Evolutionary conservation across 441 rosid genomes (phyloP), one percentile per base, ranked within the genome.

Genomic region (Erodium chrysanthum): DNA sequence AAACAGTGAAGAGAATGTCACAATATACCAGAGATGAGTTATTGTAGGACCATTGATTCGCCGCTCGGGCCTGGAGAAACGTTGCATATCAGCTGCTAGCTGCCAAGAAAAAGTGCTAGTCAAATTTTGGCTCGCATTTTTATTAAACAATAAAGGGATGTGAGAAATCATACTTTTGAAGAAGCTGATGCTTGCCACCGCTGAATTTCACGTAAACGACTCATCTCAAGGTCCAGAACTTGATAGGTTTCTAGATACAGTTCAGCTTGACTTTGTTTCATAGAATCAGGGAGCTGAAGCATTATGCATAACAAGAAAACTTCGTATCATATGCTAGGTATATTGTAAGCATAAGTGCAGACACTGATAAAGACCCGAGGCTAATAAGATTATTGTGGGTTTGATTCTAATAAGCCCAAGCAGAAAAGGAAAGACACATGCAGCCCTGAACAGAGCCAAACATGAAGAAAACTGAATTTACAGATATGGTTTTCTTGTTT

Each of bases 51-150:
- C 99, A 84, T 95, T 95, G 74, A 92, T 92, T 35, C 96, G 90
- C 42, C 98, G 75, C 73, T 95, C 98, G 54, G 99, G 98, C 84
- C 98, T 85, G 42, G 99, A 95, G 85, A 95, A 95, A 7, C 98
- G 92, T 81, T 95, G 99, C 99, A 92, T 95, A 74, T 95, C 99
- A 71, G 95, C 96, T 70, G 98, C 99, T 70, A 95, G 85, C 99
- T 95, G 96, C 78, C 35, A 80, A 81, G 71, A 70, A 67, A 71
- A 21, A 76, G 68, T 59, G 22, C 61, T 74, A 27, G 9, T 58
- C 65, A 63, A 17, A 69, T 44, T 67, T 31, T 22, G 58, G 64
- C 48, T 50, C 0, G 4, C 29, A 37, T 58, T 21, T 58, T 21
- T 58, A 22, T 58, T 9, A 58, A 11, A 11, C n/a, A 21, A 56